Conservation (phyloP, 768 basidiomycete species). For the Obba rivulosa region DNA sequence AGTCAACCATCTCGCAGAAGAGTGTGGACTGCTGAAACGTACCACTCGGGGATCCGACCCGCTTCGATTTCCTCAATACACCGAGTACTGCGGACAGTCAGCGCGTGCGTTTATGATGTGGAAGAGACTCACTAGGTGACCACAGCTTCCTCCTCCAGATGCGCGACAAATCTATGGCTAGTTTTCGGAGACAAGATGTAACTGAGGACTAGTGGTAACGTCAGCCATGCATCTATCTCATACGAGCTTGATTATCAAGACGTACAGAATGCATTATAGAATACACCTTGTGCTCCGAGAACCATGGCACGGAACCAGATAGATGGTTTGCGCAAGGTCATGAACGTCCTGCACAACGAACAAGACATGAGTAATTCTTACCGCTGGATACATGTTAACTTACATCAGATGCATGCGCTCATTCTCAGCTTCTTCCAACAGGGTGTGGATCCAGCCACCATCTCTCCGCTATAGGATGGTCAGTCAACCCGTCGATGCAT, state of each 20-base stretch:
- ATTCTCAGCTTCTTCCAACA: conserved; percentile 93
- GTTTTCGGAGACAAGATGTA: conserved; percentile 72
- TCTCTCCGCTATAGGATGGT: conserved; percentile 37
- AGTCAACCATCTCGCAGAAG: background rate
- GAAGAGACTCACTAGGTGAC: conserved; percentile 67
- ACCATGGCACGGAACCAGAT: conserved; percentile 76
- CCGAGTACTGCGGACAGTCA: conserved; percentile 50
- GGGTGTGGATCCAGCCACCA: conserved; percentile 84
- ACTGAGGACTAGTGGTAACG: conserved; percentile 47
- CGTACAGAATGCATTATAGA: conserved; percentile 85
- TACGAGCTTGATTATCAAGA: conserved; percentile 6
- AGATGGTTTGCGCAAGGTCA: conserved; percentile 82
- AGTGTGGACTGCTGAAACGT: conserved; percentile 8
- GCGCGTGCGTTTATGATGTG: conserved; percentile 9
- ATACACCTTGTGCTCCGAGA: conserved; percentile 89
- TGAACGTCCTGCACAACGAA: conserved; percentile 68
- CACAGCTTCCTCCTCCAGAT: conserved; percentile 94
- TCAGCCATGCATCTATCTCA: background rate
- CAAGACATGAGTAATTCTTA: background rate
- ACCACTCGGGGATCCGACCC: conserved; percentile 81
- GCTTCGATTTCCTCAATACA: conserved; percentile 80
- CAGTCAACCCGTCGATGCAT: background rate
- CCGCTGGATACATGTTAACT: conserved; percentile 19
- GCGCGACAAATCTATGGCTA: conserved; percentile 88
- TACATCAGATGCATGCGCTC: conserved; percentile 95